Base-by-base conservation (phyloP, 225 moss, liverwort and hornwort species). In the Ulota crispa region DNA sequence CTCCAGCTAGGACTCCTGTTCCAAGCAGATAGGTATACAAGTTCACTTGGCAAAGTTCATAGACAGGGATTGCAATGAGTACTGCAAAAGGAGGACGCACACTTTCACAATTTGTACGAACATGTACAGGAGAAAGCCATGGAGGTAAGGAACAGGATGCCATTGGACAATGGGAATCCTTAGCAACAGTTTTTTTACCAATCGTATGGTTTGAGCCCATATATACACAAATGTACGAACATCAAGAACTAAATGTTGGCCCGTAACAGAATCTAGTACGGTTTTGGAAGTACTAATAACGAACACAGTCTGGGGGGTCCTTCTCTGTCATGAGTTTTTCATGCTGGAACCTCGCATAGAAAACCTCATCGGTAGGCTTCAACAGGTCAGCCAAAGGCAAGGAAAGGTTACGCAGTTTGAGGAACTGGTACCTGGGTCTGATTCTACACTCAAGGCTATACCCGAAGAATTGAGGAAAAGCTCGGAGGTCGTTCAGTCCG, bases 391-490 rank as follows among this genome's bases (percentile, higher is more conserved):
- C 81, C 78, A 93, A 78, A 54, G 85, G 82, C 11, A 91, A 47
- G 37, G 42, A 68, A 4, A 87, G 64, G n/a, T 88, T 86, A 30
- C 85, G 85, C 68, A 84, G 60, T 52, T 77, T 65, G 42, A 95
- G 85, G 55, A 92, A 89, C 80, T 86, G 84, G 57, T 92, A 54
- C 75, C 93, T 79, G 30, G 90, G 90, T 74, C 86, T 88, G 65
- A 94, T 94, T 83, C 94, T 88, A 78, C 68, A 70, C 34, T 93
- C 89, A 21, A 97, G 89, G 43, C 92, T 95, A 83, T 94, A 95
- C 1, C 95, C 95, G 72, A 97, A 97, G 84, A 88, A 97, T 82
- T 97, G 95, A 70, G 95, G 95, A 70, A 97, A 97, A 8, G 85
- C 84, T 72, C 85, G 85, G 47, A 97, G 85, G 57, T 95, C 89